Percentiles rank a stretch among this genome's conserved stretches.
Conservation (phyloP, 352 stramenopile genomes). For the Discostella stelligera region DNA sequence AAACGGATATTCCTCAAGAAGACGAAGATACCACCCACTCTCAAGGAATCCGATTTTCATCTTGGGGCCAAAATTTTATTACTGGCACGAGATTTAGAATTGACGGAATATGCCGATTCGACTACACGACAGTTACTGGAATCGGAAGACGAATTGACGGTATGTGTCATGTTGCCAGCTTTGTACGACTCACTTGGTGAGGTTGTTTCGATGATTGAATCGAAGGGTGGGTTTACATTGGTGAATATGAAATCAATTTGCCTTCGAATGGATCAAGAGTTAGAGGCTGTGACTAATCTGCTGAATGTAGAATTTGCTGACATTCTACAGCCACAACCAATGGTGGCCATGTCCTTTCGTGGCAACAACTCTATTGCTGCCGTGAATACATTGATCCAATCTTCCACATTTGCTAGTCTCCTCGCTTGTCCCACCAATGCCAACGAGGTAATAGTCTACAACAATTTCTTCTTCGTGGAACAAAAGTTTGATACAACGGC, state of each 20-base stretch:
- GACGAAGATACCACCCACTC: slow-evolving; percentile 82
- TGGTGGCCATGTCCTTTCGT: slow-evolving; percentile 84
- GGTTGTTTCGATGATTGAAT: slow-evolving; percentile 72
- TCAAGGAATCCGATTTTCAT: slow-evolving; percentile 84
- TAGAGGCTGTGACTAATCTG: slow-evolving; percentile 64
- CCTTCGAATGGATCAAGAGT: slow-evolving; percentile 63
- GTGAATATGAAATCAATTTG: slow-evolving; percentile 85
- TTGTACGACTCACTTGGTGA: slow-evolving; percentile 68
- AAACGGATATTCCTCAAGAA: slow-evolving; percentile 89
- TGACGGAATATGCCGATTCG: slow-evolving; percentile 81
- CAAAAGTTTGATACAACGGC: slow-evolving; percentile 20
- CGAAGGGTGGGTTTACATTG: slow-evolving; percentile 81
- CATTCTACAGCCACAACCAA: slow-evolving; percentile 56
- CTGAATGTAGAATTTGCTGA: slow-evolving; percentile 55
- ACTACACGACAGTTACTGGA: slow-evolving; percentile 83
- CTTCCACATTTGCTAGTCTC: slow-evolving; percentile 29
- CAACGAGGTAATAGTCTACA: slow-evolving; percentile 27
- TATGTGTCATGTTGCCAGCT: slow-evolving; percentile 63
- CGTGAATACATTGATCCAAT: slow-evolving; percentile 68
- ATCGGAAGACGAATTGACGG: slow-evolving; percentile 81
- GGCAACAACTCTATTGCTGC: slow-evolving; percentile 82
- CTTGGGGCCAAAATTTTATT: slow-evolving; percentile 68
- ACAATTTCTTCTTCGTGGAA: slow-evolving; percentile 42
- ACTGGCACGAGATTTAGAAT: slow-evolving; percentile 49
- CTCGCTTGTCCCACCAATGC: slow-evolving; percentile 21